Percentiles rank a stretch among this genome's conserved stretches.
Evolutionary conservation across 495 filamentous ascomycete genomes (phyloP).

Genomic region (Podospora fimiseda): DNA sequence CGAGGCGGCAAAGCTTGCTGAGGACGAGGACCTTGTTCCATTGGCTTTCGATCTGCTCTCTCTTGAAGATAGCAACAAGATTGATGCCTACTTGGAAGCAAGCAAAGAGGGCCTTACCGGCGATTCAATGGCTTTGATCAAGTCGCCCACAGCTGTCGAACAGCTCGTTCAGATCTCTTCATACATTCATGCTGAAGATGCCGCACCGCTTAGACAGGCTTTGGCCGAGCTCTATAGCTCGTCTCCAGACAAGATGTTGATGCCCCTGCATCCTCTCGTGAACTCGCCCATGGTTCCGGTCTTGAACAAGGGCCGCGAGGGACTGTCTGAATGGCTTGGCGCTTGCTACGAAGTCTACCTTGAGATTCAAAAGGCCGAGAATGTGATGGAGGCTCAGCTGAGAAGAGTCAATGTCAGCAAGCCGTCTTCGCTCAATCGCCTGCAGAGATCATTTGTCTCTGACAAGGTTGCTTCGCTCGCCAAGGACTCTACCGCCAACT

Average conservation of each 20-base stretch:
- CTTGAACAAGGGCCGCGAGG: slow-evolving; percentile 23
- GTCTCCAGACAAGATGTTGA: slow-evolving; percentile 23
- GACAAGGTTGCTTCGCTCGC: slow-evolving; percentile 51
- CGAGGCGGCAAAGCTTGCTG: slow-evolving; percentile 17
- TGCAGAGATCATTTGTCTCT: slow-evolving; percentile 61
- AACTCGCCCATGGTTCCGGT: slow-evolving; percentile 51
- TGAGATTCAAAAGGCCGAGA: slow-evolving; percentile 33
- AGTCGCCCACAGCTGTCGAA: slow-evolving; percentile 13
- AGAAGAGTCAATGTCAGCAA: slow-evolving; percentile 37
- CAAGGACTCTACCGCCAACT: slow-evolving; percentile 56
- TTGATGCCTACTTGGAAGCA: slow-evolving; percentile 24
- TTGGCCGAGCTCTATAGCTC: slow-evolving; percentile 19
- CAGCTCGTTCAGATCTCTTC: slow-evolving; percentile 15
- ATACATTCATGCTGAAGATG: slow-evolving; percentile 25
- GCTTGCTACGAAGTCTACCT: slow-evolving; percentile 45
- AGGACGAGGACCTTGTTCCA: slow-evolving; percentile 13
- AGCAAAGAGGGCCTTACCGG: slow-evolving; percentile 6
- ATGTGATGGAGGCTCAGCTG: slow-evolving; percentile 28
- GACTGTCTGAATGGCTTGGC: slow-evolving; percentile 39
- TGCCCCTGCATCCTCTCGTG: slow-evolving; percentile 59
- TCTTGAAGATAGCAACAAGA: slow-evolving; percentile 27
- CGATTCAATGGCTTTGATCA: slow-evolving; percentile 11
- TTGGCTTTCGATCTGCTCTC: slow-evolving; percentile 33
- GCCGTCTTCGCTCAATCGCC: slow-evolving; percentile 57
- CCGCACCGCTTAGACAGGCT: slow-evolving; percentile 19